Base-by-base conservation (phyloP, 805 yeast species). In the Candida mattraensis region DNA sequence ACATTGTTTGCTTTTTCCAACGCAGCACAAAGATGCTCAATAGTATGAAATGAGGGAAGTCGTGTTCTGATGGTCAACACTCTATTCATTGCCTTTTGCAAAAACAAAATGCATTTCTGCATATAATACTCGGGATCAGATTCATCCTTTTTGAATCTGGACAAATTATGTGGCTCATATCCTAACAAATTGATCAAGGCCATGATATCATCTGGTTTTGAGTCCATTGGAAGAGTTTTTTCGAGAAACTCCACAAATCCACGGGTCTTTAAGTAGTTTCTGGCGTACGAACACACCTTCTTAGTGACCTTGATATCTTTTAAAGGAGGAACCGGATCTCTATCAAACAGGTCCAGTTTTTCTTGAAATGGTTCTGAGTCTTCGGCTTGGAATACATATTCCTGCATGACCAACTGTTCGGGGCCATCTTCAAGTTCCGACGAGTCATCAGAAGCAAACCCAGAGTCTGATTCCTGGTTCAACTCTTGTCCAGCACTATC, bases 81-180 rank as follows among this genome's bases (percentile, higher is more conserved):
- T 48, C 74, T 76, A 37, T 74, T 73, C 63, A 86, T 78, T 7
- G 87, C 88, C 35, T 69, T 69, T 48, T 78, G 79, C 26, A 85
- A 62, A 35, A 72, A 67, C 41, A 69, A 67, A 24, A 81, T 70
- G 34, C 58, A 50, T n/a, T 46, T 42, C 15, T 46, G 48, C 38
- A 54, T 35, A 14, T 44, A 47, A 12, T 44, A 39, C 7, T 42
- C 42, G 7, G 37, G 37, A 11, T 44, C 41, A 6, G 26, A 14
- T 13, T 38, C 27, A 22, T 40, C 39, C 22, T 33, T 33, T 18
- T 31, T 35, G 21, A 48, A 40, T 26, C 40, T 35, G 4, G 30
- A 39, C 5, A 27, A 30, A 29, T 53, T 35, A 16, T 48, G 48
- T 5, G 65, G 64, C 17, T 37, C 38, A 39, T 51, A 87, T 1